phyloP scores from a whole-genome alignment of 306 rosid genomes.

The Acacia crassicarpa region DNA sequence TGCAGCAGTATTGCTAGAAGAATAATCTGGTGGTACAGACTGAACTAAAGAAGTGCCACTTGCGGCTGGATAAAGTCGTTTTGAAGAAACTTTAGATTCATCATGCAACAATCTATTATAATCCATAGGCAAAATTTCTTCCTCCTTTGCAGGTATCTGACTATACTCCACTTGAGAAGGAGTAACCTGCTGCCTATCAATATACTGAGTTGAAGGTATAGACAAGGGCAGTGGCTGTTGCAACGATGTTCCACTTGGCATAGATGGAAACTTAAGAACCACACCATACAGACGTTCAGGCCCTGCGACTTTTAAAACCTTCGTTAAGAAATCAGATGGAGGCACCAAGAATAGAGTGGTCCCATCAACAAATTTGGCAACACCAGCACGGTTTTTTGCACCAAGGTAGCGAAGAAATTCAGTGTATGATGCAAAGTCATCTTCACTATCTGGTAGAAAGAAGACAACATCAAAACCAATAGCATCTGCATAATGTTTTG shows the following conservation, averaged over 20 bases:
- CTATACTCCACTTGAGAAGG: constrained; percentile 60
- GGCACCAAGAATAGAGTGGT: constrained; percentile 95
- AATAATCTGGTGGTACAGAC: constrained; percentile 55
- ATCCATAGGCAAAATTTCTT: constrained; percentile 56
- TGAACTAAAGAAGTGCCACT: constrained; percentile 58
- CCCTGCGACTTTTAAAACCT: constrained; percentile 83
- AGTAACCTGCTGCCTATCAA: constrained; percentile 65
- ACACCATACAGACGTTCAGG: constrained; percentile 98
- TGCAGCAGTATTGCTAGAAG: constrained; percentile 46
- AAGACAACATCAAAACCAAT: constrained; percentile 87
- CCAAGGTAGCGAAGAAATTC: constrained; percentile 92
- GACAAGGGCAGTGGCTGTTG: constrained; percentile 62
- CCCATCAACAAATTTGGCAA: constrained; percentile 87
- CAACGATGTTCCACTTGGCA: constrained; percentile 47
- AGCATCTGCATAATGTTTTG: constrained; percentile 92
- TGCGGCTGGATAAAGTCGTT: constrained; percentile 49
- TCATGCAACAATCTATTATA: constrained; percentile 66
- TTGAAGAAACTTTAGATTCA: constrained; percentile 60
- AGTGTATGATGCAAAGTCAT: constrained; percentile 99
- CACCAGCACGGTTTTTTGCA: constrained; percentile 97
- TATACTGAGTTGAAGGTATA: constrained; percentile 57
- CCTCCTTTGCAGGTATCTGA: constrained; percentile 57
- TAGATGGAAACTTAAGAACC: constrained; percentile 87
- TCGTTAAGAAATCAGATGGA: constrained; percentile 89
- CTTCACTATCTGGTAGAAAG: constrained; percentile 96